Base-by-base conservation (phyloP, 805 yeast species). In the Brettanomyces custersianus region DNA sequence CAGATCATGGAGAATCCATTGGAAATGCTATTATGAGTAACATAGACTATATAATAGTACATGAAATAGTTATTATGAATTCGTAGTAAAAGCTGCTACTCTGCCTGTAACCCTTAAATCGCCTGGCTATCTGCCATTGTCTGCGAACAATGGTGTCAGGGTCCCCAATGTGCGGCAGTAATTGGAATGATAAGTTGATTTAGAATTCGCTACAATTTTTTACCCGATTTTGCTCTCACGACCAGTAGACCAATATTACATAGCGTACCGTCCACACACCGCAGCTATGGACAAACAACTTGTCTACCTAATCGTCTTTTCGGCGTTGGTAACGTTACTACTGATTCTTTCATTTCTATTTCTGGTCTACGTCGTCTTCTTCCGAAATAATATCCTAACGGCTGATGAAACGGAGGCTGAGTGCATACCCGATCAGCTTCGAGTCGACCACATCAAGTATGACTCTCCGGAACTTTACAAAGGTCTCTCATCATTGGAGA, bases 1-100 rank as follows among this genome's bases (percentile, higher is more conserved):
- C 72, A 71, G 53, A 78, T 87, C 47, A 63, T 92, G 48, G 99
- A 92, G 72, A 88, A 92, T 71, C 99, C 99, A 56, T 74, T 92
- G 59, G 95, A 87, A 68, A 68, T 92, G 64, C 67, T 92, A 62
- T 69, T 92, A 62, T 90, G 77, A 51, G n/a, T 22, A 9, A 12
- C 25, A 9, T 22, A 9, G 11, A n/a, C 7, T n/a, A n/a, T n/a
- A n/a, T n/a, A n/a, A 13, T 16, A 15, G 6, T 23, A 10, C 12
- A 12, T 10, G 10, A 23, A 23, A 12, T 23, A 23, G 25, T 10
- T 12, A 12, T 23, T 23, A 23, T 23, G 25, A 23, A 23, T 23
- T 10, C 25, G 25, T 10, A 10, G 25, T 23, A 10, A 23, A 10
- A 23, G 12, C 10, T 23, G 12, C 11, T 10, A 23, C 12, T 12